Conservation (phyloP, 371 early-diverging fungal genomes). For the Blastocladiella emersonii region DNA sequence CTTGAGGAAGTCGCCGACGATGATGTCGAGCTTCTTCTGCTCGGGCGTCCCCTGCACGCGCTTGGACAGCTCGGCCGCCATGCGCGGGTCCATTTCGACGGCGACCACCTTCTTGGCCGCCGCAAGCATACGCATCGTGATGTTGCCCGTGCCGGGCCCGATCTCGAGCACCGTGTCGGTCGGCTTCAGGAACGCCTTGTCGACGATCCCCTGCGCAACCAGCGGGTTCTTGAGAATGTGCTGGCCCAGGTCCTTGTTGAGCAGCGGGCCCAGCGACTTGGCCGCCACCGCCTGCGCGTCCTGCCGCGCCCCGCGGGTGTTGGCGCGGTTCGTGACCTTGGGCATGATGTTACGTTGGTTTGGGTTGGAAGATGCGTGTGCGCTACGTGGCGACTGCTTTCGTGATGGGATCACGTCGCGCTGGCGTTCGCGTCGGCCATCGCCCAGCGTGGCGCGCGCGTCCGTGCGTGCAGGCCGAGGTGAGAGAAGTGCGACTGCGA, state of each 20-base stretch:
- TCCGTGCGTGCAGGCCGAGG: too few relatives aligned
- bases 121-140: slow-evolving; percentile 91
- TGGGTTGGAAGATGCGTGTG: too few relatives aligned
- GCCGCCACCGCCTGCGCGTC: background rate
- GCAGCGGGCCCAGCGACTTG: slow-evolving; percentile 52
- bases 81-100: slow-evolving; percentile 95
- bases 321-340: background rate
- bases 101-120: slow-evolving; percentile 88
- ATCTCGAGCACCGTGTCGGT: slow-evolving; percentile 97
- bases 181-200: slow-evolving; percentile 83
- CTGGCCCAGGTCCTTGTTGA: slow-evolving; percentile 98
- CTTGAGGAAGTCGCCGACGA: slow-evolving; percentile 97
- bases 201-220: slow-evolving; percentile 93
- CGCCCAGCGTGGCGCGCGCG: too few relatives aligned
- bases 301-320: background rate
- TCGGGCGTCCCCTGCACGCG: slow-evolving; percentile 89
- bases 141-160: slow-evolving; percentile 99
- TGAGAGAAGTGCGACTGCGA: too few relatives aligned
- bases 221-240: slow-evolving; percentile 99
- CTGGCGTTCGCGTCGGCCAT: too few relatives aligned
- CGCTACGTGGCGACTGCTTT: too few relatives aligned
- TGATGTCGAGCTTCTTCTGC: slow-evolving; percentile 80
- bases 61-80: slow-evolving; percentile 96
- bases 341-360: background rate
- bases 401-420: too few relatives aligned